Conservation (phyloP, 78 protist genomes). For the Emiliania huxleyi region DNA sequence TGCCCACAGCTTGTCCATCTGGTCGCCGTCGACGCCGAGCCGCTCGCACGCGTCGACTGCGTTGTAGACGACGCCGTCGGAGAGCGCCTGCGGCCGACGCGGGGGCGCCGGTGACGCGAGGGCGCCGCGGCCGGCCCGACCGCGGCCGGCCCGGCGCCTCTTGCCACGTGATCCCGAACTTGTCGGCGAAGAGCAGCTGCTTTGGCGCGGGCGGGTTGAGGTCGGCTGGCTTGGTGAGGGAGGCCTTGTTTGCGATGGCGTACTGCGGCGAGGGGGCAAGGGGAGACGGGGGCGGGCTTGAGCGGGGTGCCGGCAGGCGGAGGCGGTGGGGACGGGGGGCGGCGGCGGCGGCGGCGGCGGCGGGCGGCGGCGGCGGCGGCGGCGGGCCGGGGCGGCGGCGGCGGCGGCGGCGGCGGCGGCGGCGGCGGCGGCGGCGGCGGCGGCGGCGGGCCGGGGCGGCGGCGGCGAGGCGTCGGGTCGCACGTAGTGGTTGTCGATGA, state of each 20-base stretch:
- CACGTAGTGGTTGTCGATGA: constrained; percentile 51
- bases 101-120: background rate
- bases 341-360: too few relatives aligned
- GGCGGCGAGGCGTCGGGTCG: too few relatives aligned
- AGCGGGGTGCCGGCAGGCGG: too few relatives aligned
- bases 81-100: background rate
- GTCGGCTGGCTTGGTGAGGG: background rate
- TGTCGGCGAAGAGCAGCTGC: background rate
- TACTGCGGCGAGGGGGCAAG: too few relatives aligned
- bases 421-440: too few relatives aligned
- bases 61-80: background rate
- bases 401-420: too few relatives aligned
- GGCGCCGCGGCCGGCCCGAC: background rate
- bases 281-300: too few relatives aligned
- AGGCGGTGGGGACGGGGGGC: too few relatives aligned
- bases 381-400: too few relatives aligned
- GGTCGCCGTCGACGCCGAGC: constrained; percentile 17
- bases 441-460: too few relatives aligned
- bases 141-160: background rate
- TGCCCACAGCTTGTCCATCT: background rate
- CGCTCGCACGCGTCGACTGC: background rate
- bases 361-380: too few relatives aligned
- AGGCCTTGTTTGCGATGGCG: too few relatives aligned
- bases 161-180: background rate
- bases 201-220: constrained; percentile 6